phyloP scores from a whole-genome alignment of 371 early-diverging fungal species.

The Sporodiniella umbellata region DNA sequence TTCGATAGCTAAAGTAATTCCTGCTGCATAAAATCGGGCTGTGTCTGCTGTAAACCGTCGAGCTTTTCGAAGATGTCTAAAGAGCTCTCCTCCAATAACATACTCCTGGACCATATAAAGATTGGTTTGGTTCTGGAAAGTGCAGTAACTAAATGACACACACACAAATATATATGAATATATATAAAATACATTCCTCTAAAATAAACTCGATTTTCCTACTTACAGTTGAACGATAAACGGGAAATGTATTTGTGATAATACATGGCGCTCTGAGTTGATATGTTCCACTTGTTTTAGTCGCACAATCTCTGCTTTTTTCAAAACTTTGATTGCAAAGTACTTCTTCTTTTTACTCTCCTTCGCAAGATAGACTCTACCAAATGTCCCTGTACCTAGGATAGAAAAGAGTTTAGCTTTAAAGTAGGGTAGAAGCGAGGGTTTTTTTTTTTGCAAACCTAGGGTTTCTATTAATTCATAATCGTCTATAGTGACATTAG shows the following conservation, averaged over 20 bases:
- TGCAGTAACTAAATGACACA: constrained; percentile 56
- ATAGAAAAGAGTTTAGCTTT: background rate
- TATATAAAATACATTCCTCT: constrained; percentile 12
- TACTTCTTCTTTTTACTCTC: constrained; percentile 56
- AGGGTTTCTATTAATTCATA: constrained; percentile 66
- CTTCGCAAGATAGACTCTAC: constrained; percentile 85
- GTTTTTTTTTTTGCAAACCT: constrained; percentile 39
- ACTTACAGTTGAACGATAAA: constrained; percentile 91
- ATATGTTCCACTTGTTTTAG: constrained; percentile 97
- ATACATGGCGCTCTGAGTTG: constrained; percentile 92
- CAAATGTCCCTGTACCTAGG: constrained; percentile 93
- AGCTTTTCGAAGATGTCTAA: constrained; percentile 89
- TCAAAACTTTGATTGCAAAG: constrained; percentile 93
- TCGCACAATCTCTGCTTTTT: constrained; percentile 87
- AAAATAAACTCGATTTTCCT: constrained; percentile 59
- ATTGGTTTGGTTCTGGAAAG: constrained; percentile 88
- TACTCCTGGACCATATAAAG: constrained; percentile 97
- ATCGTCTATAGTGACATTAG: constrained; percentile 34
- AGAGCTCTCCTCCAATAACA: constrained; percentile 95
- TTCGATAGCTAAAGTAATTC: constrained; percentile 79
- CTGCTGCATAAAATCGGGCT: constrained; percentile 81
- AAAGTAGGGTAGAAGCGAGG: too few relatives aligned
- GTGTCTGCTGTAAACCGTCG: constrained; percentile 89
- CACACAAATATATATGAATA: too few relatives aligned
- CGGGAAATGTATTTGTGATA: constrained; percentile 84